Base-by-base conservation (phyloP, 208 protist species). In the Leishmania gerbilli region DNA sequence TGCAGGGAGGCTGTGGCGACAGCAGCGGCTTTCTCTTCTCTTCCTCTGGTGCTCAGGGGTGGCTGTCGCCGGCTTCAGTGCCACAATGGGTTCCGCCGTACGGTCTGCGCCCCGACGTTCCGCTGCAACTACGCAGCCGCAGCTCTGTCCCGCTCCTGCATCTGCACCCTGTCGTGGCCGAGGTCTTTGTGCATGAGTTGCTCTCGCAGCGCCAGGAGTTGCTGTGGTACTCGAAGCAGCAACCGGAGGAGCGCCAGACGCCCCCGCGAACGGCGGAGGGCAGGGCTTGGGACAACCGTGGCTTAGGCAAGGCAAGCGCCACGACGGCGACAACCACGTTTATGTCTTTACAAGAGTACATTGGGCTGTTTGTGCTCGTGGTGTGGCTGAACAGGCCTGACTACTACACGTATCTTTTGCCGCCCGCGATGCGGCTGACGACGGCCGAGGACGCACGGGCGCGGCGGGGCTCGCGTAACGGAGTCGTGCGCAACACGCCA, bases 91-190 rank as follows among this genome's bases (percentile, higher is more conserved):
- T 78, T 55, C 45, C 89, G 45, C 82, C 88, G n/a, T 79, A 82
- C 68, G 92, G 92, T 3, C 40, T 81, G 58, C 80, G 83, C 51
- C 40, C 53, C 34, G n/a, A 82, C 21, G 87, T 92, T 34, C 92
- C 92, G 2, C 83, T 77, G 49, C 92, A 95, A 62, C 82, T 95
- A 15, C 85, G 92, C 72, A 87, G 85, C 65, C 53, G 65, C 11
- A 56, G 24, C 24, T 27, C 79, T 34, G 85, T 85, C 27, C 81
- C 83, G 21, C 79, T 91, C 24, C 67, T 96, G 24, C 74, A 80
- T 21, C 60, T 95, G 21, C 84, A 92, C 68, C 90, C 91, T 11
- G 60, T 96, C n/a, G 82, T 95, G 47, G 93, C 89, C 2, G 93
- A 96, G 82, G 84, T 81, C 42, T 80, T 93, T 42, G 84, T 96